Evolutionary conservation across 306 rosid species (phyloP).

Genomic region (Prunus campanulata): DNA sequence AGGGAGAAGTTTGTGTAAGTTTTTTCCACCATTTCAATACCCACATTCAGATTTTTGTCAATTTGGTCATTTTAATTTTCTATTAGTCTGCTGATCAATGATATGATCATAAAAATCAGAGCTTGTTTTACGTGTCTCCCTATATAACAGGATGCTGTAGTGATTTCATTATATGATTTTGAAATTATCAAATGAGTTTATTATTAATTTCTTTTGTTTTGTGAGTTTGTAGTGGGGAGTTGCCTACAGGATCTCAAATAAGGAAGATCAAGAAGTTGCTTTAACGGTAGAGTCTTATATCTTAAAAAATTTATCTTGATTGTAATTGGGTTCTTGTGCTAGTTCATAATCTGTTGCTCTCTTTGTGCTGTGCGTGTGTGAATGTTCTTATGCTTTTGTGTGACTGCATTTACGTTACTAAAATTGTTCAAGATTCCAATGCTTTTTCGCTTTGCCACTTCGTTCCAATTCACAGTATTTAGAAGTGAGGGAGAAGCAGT

Average conservation of each 20-base stretch:
- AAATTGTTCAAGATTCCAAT: not conserved
- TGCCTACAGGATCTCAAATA: slow-evolving; percentile 72
- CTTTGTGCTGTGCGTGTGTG: not conserved
- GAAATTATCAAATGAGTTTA: slow-evolving; percentile 20
- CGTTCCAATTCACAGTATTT: slow-evolving; percentile 47
- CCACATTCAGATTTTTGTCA: slow-evolving; percentile 1
- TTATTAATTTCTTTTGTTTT: slow-evolving; percentile 22
- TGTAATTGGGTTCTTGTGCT: not conserved
- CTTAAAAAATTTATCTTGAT: not conserved
- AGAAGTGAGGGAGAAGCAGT: slow-evolving; percentile 94
- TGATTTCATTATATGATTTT: slow-evolving; percentile 4
- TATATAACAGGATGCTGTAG: not conserved
- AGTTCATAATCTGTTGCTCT: not conserved
- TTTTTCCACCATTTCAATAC: not conserved
- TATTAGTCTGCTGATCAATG: not conserved
- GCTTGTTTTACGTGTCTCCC: not conserved
- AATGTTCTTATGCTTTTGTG: not conserved
- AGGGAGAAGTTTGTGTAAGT: slow-evolving; percentile 78
- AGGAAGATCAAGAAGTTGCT: slow-evolving; percentile 84
- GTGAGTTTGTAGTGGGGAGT: slow-evolving; percentile 76
- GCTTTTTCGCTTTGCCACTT: not conserved
- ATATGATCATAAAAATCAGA: not conserved
- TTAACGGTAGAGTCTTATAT: slow-evolving; percentile 42
- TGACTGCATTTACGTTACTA: not conserved
- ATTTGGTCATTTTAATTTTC: not conserved